phyloP scores from a whole-genome alignment of 2,329 filamentous ascomycete genomes.

The Whalleya microplaca region DNA sequence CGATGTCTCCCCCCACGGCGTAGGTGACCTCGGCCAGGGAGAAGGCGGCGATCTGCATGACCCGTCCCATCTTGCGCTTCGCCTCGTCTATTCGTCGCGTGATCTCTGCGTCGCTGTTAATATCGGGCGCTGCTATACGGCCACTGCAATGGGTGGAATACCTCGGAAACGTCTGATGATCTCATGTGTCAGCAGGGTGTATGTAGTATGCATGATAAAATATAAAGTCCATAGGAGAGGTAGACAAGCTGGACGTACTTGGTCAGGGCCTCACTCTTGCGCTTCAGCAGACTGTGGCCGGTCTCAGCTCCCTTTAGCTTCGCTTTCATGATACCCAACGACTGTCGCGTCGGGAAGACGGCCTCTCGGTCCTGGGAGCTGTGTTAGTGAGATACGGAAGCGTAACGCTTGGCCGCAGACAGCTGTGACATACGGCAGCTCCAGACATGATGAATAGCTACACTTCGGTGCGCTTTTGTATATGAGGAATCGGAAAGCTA shows the following conservation, averaged over 20 bases:
- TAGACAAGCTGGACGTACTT: constrained; percentile 72
- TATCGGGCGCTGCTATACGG: not conserved
- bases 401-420: constrained; percentile 2
- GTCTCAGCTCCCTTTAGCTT: constrained; percentile 94
- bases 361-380: constrained; percentile 78
- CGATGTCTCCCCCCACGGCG: constrained; percentile 92
- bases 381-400: constrained; percentile 21
- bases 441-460: constrained; percentile 52
- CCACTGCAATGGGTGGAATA: constrained; percentile 43
- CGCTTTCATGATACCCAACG: constrained; percentile 93
- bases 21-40: constrained; percentile 97
- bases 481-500: not conserved
- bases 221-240: not conserved
- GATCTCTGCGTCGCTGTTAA: constrained; percentile 66
- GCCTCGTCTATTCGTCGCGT: constrained; percentile 97
- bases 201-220: not conserved
- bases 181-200: constrained; percentile 13
- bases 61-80: constrained; percentile 98
- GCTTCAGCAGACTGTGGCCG: constrained; percentile 92
- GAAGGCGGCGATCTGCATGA: constrained; percentile 99
- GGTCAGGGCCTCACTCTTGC: constrained; percentile 96
- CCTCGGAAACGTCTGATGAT: constrained; percentile 79
- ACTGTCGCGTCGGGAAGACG: constrained; percentile 97
- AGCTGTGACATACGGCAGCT: constrained; percentile 48
- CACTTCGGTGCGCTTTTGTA: not conserved